Conservation (phyloP, 1,139 yeast genomes). For the Hyphopichia pseudoburtonii region DNA sequence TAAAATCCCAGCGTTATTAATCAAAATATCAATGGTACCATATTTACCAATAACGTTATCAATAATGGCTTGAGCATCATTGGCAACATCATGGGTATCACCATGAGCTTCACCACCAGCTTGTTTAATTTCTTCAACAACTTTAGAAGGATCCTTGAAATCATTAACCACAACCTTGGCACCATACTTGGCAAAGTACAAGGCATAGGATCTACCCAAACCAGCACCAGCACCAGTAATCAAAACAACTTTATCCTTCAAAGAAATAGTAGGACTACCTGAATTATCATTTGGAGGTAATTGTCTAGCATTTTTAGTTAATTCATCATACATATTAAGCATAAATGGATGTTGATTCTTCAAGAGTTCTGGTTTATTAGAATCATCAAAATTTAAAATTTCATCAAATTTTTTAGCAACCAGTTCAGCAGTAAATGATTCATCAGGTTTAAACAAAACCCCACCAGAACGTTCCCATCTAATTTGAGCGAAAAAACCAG, state of each 20-base stretch:
- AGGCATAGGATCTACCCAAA: conserved; percentile 88
- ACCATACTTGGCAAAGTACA: conserved; percentile 82
- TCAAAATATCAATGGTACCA: conserved; percentile 82
- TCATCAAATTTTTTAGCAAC: conserved; percentile 69
- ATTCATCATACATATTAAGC: conserved; percentile 59
- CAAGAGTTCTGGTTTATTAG: conserved; percentile 51
- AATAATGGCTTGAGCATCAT: conserved; percentile 73
- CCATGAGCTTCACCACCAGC: conserved; percentile 86
- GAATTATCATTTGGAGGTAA: conserved; percentile 59
- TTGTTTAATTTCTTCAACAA: conserved; percentile 73
- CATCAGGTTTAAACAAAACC: conserved; percentile 76
- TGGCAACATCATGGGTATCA: conserved; percentile 78
- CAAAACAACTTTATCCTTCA: conserved; percentile 83
- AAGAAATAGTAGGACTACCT: conserved; percentile 51
- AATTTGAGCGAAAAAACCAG: conserved; percentile 88
- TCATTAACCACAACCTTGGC: conserved; percentile 96
- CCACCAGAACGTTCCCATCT: conserved; percentile 96
- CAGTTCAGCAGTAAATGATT: conserved; percentile 79
- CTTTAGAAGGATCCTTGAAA: conserved; percentile 70
- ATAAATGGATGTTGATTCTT: conserved; percentile 65
- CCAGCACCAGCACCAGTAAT: conserved; percentile 98
- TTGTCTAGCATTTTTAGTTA: conserved; percentile 51
- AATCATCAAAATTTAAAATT: conserved; percentile 59
- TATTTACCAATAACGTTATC: conserved; percentile 74
- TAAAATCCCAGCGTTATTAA: conserved; percentile 93